These are phyloP conservation scores for Acanthamoeba comandoni DNA, from an alignment of 208 protist species.

Conservation along the genomic window DNA sequence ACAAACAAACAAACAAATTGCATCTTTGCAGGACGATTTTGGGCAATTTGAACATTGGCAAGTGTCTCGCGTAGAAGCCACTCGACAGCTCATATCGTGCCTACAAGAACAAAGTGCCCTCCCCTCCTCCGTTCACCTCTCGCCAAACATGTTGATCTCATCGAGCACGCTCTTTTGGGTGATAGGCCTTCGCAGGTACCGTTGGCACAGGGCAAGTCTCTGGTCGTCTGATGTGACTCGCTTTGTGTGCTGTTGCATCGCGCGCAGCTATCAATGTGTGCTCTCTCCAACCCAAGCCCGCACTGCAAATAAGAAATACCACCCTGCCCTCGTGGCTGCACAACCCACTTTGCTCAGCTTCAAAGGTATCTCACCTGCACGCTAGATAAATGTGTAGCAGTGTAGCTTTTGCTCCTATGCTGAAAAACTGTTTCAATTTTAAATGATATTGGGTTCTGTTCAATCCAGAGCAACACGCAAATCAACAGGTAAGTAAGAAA, in stretches of 20 bases:
- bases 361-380: background rate
- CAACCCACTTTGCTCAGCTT: constrained; percentile 1
- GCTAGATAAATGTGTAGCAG: constrained; percentile 4
- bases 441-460: no score
- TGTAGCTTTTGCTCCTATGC: background rate
- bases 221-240: constrained; percentile 53
- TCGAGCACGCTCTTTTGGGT: background rate
- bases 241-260: constrained; percentile 40
- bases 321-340: background rate
- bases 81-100: constrained; percentile 40
- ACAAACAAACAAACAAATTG: no score
- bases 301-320: background rate
- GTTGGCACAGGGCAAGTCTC: constrained; percentile 43
- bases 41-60: constrained; percentile 6
- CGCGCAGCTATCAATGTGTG: constrained; percentile 42
- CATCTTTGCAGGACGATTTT: no score
- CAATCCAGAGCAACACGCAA: no score
- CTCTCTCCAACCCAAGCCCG: background rate
- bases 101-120: constrained; percentile 48
- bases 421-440: no score
- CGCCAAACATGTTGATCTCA: background rate
- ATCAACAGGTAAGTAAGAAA: no score
- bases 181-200: constrained; percentile 11
- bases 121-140: background rate
- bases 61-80: constrained; percentile 25